Evolutionary conservation across 2,329 filamentous ascomycete genomes (phyloP).

Genomic region (Colletotrichum sidae): DNA sequence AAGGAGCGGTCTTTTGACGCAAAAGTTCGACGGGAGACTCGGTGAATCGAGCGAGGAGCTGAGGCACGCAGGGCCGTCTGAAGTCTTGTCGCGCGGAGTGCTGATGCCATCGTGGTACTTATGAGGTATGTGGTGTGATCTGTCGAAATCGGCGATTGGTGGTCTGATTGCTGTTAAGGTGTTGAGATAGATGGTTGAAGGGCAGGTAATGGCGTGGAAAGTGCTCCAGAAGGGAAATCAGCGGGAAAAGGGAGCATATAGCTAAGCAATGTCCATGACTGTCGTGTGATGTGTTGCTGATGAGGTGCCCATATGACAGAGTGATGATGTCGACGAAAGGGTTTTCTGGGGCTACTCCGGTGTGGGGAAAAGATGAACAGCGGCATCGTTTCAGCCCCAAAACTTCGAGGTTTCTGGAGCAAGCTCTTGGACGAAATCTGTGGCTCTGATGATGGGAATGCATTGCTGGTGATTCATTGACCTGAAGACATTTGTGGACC

Average conservation of each 20-base stretch:
- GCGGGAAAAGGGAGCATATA: conserved; percentile 1
- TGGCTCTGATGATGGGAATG: too few relatives aligned
- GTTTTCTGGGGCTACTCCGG: not conserved
- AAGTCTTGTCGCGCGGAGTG: conserved; percentile 3
- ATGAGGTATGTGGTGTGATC: too few relatives aligned
- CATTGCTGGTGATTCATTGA: too few relatives aligned
- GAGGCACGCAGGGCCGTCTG: conserved; percentile 4
- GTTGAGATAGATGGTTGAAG: too few relatives aligned
- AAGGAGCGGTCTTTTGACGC: not conserved
- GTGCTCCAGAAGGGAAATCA: too few relatives aligned
- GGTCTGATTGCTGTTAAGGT: too few relatives aligned
- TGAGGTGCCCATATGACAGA: conserved; percentile 15
- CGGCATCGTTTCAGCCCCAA: not conserved
- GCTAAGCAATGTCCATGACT: not conserved
- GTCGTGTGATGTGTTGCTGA: conserved; percentile 6
- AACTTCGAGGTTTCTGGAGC: not conserved
- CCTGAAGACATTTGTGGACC: too few relatives aligned
- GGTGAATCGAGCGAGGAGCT: not conserved
- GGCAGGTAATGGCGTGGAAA: too few relatives aligned
- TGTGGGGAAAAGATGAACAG: not conserved
- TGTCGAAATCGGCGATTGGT: too few relatives aligned
- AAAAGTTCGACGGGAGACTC: conserved; percentile 1
- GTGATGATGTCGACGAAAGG: conserved; percentile 18
- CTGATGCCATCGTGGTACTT: not conserved
- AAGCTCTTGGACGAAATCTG: too few relatives aligned